Percentiles rank a stretch among this genome's conserved stretches.
These are phyloP conservation scores for Helotiales sp. DNA, from an alignment of 2,329 filamentous ascomycete genomes.

Conservation along the genomic window DNA sequence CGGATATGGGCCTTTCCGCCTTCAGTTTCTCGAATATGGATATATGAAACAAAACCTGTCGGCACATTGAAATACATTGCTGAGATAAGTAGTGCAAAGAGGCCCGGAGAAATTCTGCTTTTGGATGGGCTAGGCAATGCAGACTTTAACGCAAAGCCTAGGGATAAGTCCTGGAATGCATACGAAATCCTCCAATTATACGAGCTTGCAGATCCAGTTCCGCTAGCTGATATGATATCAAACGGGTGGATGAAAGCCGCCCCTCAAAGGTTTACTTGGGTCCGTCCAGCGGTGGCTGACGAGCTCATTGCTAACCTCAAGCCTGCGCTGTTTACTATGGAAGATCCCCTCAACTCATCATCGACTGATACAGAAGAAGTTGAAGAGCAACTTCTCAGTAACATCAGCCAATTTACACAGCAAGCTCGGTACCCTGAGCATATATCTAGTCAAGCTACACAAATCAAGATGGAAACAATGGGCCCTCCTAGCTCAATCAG, in stretches of 20 bases:
- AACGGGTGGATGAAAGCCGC: conserved; percentile 54
- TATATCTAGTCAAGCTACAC: not conserved
- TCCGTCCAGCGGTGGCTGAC: conserved; percentile 58
- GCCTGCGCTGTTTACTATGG: conserved; percentile 47
- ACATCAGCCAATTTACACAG: conserved; percentile 31
- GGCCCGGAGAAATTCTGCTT: conserved; percentile 48
- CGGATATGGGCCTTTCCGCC: conserved; percentile 55
- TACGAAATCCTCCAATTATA: conserved; percentile 60
- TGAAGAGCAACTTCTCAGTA: conserved; percentile 29
- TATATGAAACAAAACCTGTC: conserved; percentile 51
- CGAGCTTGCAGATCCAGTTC: conserved; percentile 60
- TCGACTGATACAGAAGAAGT: conserved; percentile 34
- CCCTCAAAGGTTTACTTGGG: conserved; percentile 52
- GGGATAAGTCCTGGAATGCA: conserved; percentile 34
- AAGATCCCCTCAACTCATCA: conserved; percentile 18
- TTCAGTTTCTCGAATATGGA: conserved; percentile 60
- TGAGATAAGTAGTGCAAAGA: conserved; percentile 47
- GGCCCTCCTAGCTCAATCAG: not conserved
- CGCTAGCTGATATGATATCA: conserved; percentile 50
- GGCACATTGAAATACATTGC: conserved; percentile 61
- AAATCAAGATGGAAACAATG: not conserved
- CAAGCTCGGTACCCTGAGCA: not conserved
- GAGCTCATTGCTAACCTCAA: conserved; percentile 59
- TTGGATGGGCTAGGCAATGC: conserved; percentile 49
- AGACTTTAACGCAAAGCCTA: conserved; percentile 39